These are phyloP conservation scores for Flaveria bidentis DNA, from an alignment of 129 eudicot genomes.

Conservation along the genomic window DNA sequence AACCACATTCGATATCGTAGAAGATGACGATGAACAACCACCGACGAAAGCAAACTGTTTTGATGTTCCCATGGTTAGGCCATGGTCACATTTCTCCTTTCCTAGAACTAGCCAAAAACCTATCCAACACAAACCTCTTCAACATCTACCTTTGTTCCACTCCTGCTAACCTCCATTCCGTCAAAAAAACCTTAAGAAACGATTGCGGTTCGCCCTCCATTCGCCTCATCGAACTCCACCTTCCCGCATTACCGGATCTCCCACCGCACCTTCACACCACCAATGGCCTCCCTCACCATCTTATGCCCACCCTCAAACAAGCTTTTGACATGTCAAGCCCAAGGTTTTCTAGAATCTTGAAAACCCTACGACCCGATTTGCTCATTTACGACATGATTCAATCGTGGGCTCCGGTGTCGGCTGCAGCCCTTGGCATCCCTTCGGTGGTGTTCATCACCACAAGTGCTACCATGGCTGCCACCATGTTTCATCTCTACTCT, in stretches of 20 bases:
- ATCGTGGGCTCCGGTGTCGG: slow-evolving; percentile 31
- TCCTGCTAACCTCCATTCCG: slow-evolving; percentile 30
- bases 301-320: slow-evolving; percentile 37
- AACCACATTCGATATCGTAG: background rate
- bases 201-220: background rate
- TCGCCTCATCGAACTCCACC: slow-evolving; percentile 18
- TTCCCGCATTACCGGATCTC: background rate
- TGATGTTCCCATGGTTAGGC: slow-evolving; percentile 37
- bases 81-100: slow-evolving; percentile 45
- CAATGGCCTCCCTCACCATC: slow-evolving; percentile 38
- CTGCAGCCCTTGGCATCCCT: slow-evolving; percentile 25
- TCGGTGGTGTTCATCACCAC: slow-evolving; percentile 33
- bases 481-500: slow-evolving; percentile 24
- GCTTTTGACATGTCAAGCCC: slow-evolving; percentile 32
- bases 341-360: slow-evolving; percentile 18
- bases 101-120: slow-evolving; percentile 37
- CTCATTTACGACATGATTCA: slow-evolving; percentile 36
- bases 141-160: slow-evolving; percentile 41
- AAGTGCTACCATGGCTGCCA: slow-evolving; percentile 26
- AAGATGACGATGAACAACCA: slow-evolving; percentile 3
- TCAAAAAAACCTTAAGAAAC: background rate
- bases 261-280: slow-evolving; percentile 31
- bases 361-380: slow-evolving; percentile 34
- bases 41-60: slow-evolving; percentile 8
- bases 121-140: slow-evolving; percentile 24